Evolutionary conservation across 1,284 basidiomycete genomes (phyloP).

Genomic region (Kalmanozyma brasiliensis): DNA sequence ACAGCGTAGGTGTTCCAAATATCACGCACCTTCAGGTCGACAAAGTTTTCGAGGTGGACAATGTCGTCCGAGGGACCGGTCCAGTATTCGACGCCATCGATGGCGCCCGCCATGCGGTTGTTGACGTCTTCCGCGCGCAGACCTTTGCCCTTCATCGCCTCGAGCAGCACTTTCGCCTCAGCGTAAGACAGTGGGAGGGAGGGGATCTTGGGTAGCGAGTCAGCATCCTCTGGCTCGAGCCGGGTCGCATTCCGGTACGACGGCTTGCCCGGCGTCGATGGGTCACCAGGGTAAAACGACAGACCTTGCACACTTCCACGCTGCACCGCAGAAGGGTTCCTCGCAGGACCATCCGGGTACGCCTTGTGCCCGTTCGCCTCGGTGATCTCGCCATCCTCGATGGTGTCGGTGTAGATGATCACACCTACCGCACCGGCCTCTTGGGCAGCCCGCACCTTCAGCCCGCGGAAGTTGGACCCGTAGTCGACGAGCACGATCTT

Average conservation of each 20-base stretch:
- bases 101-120: conserved; percentile 70
- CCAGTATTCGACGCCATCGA: conserved; percentile 71
- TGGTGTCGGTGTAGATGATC: conserved; percentile 86
- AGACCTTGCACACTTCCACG: conserved; percentile 84
- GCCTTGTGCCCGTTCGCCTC: conserved; percentile 73
- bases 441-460: conserved; percentile 83
- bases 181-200: conserved; percentile 75
- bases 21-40: conserved; percentile 51
- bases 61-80: conserved; percentile 68
- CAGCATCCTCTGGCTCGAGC: conserved; percentile 71
- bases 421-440: conserved; percentile 77
- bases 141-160: conserved; percentile 68
- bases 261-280: conserved; percentile 85
- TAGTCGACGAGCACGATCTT: conserved; percentile 88
- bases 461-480: conserved; percentile 82
- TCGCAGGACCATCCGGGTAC: conserved; percentile 86
- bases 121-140: conserved; percentile 74
- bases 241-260: conserved; percentile 85
- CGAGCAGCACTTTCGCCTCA: conserved; percentile 71
- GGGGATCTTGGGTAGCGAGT: conserved; percentile 83
- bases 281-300: conserved; percentile 82
- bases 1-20: conserved; percentile 84
- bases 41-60: conserved; percentile 51
- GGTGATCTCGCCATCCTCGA: conserved; percentile 85
- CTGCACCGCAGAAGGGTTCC: conserved; percentile 77